Evolutionary conservation across 1,284 basidiomycete species (phyloP).

Genomic region (Sporisorium reilianum): DNA sequence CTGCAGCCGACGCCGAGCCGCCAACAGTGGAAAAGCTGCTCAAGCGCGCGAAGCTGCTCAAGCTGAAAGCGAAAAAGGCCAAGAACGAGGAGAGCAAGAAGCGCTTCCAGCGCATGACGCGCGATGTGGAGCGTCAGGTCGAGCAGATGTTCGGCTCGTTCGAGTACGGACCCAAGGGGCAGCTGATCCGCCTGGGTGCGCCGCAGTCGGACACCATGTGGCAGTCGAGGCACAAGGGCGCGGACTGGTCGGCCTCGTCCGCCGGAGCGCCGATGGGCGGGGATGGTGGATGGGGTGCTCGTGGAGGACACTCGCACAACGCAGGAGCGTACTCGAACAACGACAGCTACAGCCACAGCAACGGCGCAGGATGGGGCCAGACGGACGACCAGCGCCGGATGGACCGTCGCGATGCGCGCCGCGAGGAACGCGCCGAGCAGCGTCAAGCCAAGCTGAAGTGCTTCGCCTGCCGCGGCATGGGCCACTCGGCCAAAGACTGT

Average conservation of each 20-base stretch:
- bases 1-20: constrained; percentile 20
- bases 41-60: constrained; percentile 65
- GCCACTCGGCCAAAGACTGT: constrained; percentile 87
- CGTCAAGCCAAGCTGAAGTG: constrained; percentile 78
- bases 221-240: constrained; percentile 33
- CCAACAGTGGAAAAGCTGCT: constrained; percentile 53
- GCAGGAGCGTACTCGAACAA: constrained; percentile 8
- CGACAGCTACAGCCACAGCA: constrained; percentile 6
- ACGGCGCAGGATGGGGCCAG: constrained; percentile 6
- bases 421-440: constrained; percentile 78
- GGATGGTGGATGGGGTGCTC: constrained; percentile 38
- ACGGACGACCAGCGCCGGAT: constrained; percentile 45
- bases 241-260: constrained; percentile 26
- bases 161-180: constrained; percentile 53
- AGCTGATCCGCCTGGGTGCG: constrained; percentile 41
- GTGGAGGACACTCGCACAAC: constrained; percentile 19
- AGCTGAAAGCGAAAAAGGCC: constrained; percentile 64
- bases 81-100: constrained; percentile 54
- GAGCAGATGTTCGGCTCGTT: constrained; percentile 54
- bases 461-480: constrained; percentile 86
- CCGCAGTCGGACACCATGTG: constrained; percentile 49
- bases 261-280: constrained; percentile 9
- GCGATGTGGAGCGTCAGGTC: constrained; percentile 68
- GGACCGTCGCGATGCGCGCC: constrained; percentile 73
- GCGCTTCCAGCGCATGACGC: constrained; percentile 35